Percentiles rank a stretch among this genome's conserved stretches.
Evolutionary conservation across 169 alveolate species (phyloP).

Genomic region (Theileria sp.): DNA sequence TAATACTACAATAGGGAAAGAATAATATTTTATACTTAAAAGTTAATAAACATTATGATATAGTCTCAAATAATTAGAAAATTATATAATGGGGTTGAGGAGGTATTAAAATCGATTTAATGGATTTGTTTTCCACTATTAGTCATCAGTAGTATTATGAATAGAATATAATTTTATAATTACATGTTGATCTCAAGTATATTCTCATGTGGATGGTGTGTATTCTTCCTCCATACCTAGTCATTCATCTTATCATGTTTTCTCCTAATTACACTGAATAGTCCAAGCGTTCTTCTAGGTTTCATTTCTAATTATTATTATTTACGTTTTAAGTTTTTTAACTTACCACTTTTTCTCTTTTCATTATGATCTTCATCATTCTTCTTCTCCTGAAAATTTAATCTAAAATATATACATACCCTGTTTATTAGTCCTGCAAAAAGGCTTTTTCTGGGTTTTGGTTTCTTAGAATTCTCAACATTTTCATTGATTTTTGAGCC

Average conservation of each 20-base stretch:
- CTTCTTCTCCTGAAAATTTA: background rate
- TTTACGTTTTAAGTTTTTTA: background rate
- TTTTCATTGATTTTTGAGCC: background rate
- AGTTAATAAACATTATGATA: background rate
- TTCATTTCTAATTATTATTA: background rate
- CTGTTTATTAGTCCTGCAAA: background rate
- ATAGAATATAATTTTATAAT: background rate
- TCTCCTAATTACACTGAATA: background rate
- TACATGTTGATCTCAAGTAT: background rate
- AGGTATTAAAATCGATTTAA: background rate
- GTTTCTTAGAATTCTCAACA: background rate
- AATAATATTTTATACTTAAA: background rate
- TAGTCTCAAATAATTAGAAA: background rate
- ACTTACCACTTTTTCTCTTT: background rate
- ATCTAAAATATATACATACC: background rate
- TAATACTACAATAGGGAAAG: background rate
- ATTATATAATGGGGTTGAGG: constrained; percentile 2
- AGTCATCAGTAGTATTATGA: background rate
- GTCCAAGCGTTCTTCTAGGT: background rate
- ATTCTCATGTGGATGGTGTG: background rate
- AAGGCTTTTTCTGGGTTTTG: background rate
- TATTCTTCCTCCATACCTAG: background rate
- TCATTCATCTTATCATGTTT: background rate
- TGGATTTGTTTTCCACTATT: background rate
- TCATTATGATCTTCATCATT: background rate